These are phyloP conservation scores for Scytalidium sp. DNA, from an alignment of 2,329 filamentous ascomycete species.

Conservation along the genomic window DNA sequence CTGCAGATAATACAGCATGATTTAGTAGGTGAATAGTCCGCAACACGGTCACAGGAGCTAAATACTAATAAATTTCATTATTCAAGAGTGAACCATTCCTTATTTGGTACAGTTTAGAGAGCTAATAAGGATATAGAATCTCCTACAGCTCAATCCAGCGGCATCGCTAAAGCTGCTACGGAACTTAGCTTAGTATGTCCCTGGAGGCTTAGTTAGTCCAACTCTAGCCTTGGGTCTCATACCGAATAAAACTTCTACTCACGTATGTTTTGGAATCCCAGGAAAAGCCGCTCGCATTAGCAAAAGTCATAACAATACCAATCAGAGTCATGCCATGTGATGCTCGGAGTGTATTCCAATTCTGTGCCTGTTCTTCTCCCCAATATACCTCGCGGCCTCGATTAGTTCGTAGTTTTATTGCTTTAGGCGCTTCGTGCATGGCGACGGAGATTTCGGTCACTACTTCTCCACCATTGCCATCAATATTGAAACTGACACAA, in stretches of 20 bases:
- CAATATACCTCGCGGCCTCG: conserved; percentile 4
- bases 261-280: neutral
- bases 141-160: neutral
- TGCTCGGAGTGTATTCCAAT: conserved; percentile 3
- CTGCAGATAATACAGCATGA: no score
- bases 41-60: no score
- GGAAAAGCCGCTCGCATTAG: neutral
- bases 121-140: no score
- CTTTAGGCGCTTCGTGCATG: neutral
- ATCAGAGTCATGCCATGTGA: conserved; percentile 2
- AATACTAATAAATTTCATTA: no score
- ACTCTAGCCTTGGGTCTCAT: no score
- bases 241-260: neutral
- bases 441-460: conserved; percentile 3
- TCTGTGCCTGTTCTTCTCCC: neutral
- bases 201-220: neutral
- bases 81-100: no score
- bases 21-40: no score
- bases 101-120: no score
- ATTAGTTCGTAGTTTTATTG: conserved; percentile 6
- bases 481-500: conserved; percentile 7
- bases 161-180: conserved; percentile 2
- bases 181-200: conserved; percentile 1
- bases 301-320: conserved; percentile 6
- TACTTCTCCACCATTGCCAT: conserved; percentile 4